Base-by-base conservation (phyloP, 2,329 filamentous ascomycete genomes). In the Emergomyces orientalis region DNA sequence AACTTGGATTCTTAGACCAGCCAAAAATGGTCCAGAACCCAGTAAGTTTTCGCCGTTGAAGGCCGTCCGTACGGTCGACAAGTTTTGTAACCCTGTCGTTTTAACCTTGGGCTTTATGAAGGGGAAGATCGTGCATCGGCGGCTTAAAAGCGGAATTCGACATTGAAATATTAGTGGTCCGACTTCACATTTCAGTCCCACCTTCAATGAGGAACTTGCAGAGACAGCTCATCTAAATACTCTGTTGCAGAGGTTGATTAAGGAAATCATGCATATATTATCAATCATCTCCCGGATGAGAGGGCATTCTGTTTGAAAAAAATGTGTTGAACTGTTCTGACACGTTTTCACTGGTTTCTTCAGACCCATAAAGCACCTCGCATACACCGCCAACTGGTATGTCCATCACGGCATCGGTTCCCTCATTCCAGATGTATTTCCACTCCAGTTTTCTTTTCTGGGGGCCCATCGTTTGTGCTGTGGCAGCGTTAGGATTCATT, bases 361-460 rank as follows among this genome's bases (percentile, higher is more conserved):
- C 14, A 17, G 43, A 22, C 11, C 91, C 92, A 75, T 97, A 99
- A 27, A 99, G 74, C 41, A 99, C 86, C 78, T 99, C 92, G 72
- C 93, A 97, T 1, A 97, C 93, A 0, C 93, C 94, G 11, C 91
- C 92, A 67, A 97, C 84, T 8, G 94, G 94, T 58, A 99, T 88
- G 77, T 99, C 94, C 89, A 99, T 89, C 8, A 97, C 94, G 1
- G 91, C 94, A 80, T 99, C 94, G 0, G 94, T 99, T 22, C 94
- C 91, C 69, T 90, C 87, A 71, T 86, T 91, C 94, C 94, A 99
- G 22, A 96, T 82, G 63, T 81, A 83, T 71, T 82, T 86, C 93
- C 94, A 97, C 71, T 91, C 84, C 67, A 84, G 75, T 69, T 74
- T 69, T 65, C 75, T 70, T 66, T 75, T 76, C 63, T 76, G 74